Base-by-base conservation (phyloP, 2,329 filamentous ascomycete genomes). In the Apiospora malaysiana region DNA sequence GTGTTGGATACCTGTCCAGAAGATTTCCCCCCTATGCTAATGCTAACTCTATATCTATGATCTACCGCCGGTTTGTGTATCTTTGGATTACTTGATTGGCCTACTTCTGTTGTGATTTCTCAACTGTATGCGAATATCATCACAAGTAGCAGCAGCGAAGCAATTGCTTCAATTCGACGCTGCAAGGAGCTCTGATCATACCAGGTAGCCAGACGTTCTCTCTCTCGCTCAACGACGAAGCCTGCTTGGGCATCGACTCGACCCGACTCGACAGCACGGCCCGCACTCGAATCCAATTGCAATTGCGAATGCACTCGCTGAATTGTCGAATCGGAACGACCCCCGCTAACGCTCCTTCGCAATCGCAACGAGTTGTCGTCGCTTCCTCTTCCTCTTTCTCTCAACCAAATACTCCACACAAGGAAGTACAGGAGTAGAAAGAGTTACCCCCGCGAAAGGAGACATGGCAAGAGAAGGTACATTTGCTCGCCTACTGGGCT, bases 401-500 rank as follows among this genome's bases (percentile, higher is more conserved):
- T 56, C 23, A 56, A 27, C 6, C 14, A 25, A 32, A 21, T 18
- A 56, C 7, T 56, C 25, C 16, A 27, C 14, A 56, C 49, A 18
- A 12, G 27, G 32, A 1, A 23, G 21, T 21, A 27, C 10, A 37
- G 37, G 10, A 63, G 21, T 40, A 12, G 27, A 63, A 63, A 23
- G 32, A 63, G 32, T 18, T 40, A n/a, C n/a, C 27, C 12, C 32
- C 27, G 37, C 6, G 32, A 63, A 40, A 23, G 56, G n/a, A 23
- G 32, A 40, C 1, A 63, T 63, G 77, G 74, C 70, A 66, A 72
- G 78, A 21, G 79, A 74, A 76, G 75, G 77, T 40, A 63, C 18
- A 40, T 63, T 63, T 40, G 56, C 56, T 42, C 73, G 74, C 68
- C 43, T 82, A 21, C 71, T 83, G 2, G 81, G 81, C 49, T 82